Evolutionary conservation across 148 eudicot genomes (phyloP), one percentile per base, ranked within the genome.

Genomic region (Limonium bicolor): DNA sequence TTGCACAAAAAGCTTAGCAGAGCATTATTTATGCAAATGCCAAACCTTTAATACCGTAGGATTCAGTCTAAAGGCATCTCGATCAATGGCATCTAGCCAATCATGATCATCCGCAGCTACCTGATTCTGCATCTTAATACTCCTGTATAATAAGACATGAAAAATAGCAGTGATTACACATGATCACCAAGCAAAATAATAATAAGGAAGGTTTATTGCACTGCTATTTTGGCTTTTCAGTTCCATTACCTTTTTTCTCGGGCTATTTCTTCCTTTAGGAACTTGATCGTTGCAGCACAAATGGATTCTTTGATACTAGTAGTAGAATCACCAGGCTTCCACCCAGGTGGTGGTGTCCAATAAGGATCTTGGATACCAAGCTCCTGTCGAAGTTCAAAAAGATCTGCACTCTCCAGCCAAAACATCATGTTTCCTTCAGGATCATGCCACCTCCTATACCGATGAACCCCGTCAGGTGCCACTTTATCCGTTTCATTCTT

Each of bases 321-420:
- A n/a, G n/a, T 30, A 5, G 36, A 38, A 40, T 77, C 84, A 1
- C 84, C 84, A 26, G 41, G 70, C 23, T 57, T 51, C 84, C 84
- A 77, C 39, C 76, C 79, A 18, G 78, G 76, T 45, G 79, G 84
- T 48, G 84, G 84, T 10, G 48, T 59, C 84, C 84, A 77, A 21
- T 56, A 72, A 20, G 84, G 84, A 47, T 77, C 84, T 17, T 43
- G 34, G 4, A 77, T 70, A 14, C 76, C 84, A 46, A 72, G 73
- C 20, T 69, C 64, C 44, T 42, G 69, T 49, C 84, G 56, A 18
- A 73, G 27, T 5, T 61, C 61, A 50, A 46, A 57, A 27, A 78
- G 72, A 35, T 78, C 67, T 32, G 86, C 77, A 59, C 69, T 60
- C 55, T 78, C 86, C 46, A 78, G 32, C 80, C 80, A 78, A 53